Evolutionary conservation across 345 rosid genomes (phyloP), one percentile per base, ranked within the genome.

Genomic region (Ceriops zippeliana): DNA sequence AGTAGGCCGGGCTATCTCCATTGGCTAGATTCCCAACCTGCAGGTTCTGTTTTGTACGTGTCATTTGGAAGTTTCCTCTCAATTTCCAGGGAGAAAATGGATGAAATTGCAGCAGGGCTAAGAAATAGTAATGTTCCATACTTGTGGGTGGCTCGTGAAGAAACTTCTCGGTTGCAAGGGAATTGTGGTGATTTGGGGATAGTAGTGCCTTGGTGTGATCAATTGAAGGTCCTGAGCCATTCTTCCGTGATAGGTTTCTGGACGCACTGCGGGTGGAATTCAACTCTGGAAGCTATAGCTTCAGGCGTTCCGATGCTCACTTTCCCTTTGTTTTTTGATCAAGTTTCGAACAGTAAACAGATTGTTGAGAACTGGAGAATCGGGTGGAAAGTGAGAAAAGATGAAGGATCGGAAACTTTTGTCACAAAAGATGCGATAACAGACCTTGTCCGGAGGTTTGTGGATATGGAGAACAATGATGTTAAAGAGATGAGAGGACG

Each of bases 201-300:
- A 5, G 70, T 76, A 19, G 54, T 80, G 30, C 77, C 86, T 13
- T 90, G 89, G 91, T 84, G 93, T 26, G 83, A 85, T 59, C 93
- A 86, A 66, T 51, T 80, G 54, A 80, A 58, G 3, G 96, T 90
- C 69, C 6, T 88, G 49, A 66, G 73, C 15, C 96, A 88, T 67
- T 52, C 62, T 63, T 78, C 84, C 0, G 37, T 86, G 0, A 95
- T 86, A 1, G 90, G 90, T 3, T 90, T 90, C 72, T 86, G 80
- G 89, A 82, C 84, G 0, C 93, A 90, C 58, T 86, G 90, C 16
- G 90, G 93, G 6, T 85, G 83, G 86, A 90, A 80, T 75, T 90
- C 96, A 10, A 76, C 82, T 0, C 24, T 62, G 6, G 93, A 88
- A 75, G 90, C 82, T 17, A 22, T 85, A 11, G 85, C 66, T 62